Evolutionary conservation across 805 yeast species (phyloP).

Genomic region (Sugiyamaella valdiviana): DNA sequence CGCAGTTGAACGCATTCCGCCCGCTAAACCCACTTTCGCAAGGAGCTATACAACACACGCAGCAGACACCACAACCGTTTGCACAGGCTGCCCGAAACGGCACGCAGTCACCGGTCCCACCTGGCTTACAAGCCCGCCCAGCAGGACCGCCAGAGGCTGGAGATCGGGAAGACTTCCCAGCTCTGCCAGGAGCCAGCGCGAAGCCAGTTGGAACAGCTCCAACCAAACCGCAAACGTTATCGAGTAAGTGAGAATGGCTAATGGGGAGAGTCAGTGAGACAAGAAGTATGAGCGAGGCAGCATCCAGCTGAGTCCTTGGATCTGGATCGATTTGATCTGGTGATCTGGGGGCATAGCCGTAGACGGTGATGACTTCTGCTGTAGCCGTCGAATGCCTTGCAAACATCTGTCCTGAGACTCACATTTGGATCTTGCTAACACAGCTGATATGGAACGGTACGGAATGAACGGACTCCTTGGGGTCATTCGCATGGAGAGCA

Average conservation of each 20-base stretch:
- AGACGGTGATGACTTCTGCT: no score
- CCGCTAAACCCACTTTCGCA: background rate
- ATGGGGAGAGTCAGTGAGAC: background rate
- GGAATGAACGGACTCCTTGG: slow-evolving; percentile 63
- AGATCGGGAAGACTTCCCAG: slow-evolving; percentile 20
- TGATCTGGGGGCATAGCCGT: background rate
- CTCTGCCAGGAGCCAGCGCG: slow-evolving; percentile 15
- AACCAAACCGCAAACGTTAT: background rate
- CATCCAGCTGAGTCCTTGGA: background rate
- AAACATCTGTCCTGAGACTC: no score
- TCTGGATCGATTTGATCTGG: background rate
- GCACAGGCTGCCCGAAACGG: slow-evolving; percentile 10
- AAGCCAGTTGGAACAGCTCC: slow-evolving; percentile 6
- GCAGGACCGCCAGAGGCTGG: slow-evolving; percentile 1
- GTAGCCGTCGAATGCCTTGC: no score
- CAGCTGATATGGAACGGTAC: slow-evolving; percentile 48
- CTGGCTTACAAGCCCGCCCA: slow-evolving; percentile 9
- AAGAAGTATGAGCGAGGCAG: no score
- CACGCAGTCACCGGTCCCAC: slow-evolving; percentile 10
- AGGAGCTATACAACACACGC: background rate
- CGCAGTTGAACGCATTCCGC: background rate
- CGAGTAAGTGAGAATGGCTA: background rate
- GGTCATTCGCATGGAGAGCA: slow-evolving; percentile 55
- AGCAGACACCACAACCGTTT: background rate
- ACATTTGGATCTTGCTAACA: no score